Evolutionary conservation across 1,284 basidiomycete genomes (phyloP), one percentile per base, ranked within the genome.

Genomic region (Peniophora sp.): DNA sequence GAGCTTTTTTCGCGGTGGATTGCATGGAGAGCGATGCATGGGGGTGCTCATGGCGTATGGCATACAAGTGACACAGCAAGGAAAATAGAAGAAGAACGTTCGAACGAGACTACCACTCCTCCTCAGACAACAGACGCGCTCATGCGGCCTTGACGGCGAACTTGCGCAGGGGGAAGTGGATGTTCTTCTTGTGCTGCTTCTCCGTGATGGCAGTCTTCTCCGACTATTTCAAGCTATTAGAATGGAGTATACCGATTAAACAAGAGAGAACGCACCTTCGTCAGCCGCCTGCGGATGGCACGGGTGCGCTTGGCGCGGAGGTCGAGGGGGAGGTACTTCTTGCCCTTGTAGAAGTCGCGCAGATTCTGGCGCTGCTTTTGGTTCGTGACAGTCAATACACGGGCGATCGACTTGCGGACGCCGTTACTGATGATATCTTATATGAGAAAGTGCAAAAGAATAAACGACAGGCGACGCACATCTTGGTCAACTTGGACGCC

Each of bases 371-470:
- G 91, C 66, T 89, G 86, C 79, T 99, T 99, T 70, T 92, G 88
- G 89, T 97, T 98, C 79, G 90, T 96, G 63, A 99, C 94, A 48
- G 97, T 99, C 74, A 98, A 74, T 59, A 99, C 96, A 56, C 97
- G 93, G 58, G 97, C 97, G 66, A 99, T 95, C 61, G 93, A 96
- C 79, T 99, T 99, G 80, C 97, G 95, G 70, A 97, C 91, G 61
- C 91, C 82, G 74, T 90, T 87, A 75, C 96, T 99, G 65, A 46
- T 45, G 54, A 50, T 25, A 45, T 32, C 54, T 43, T 32, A 58
- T 16, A 52, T 45, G 39, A 32, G 8, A 19, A 35, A 51, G 12
- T 48, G 36, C 51, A 20, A 14, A 22, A 48, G 32, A 47, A 6
- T 12, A 54, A 35, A 51, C 27, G 50, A 44, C 14, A 34, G 20